phyloP scores from a whole-genome alignment of 352 stramenopile species.

The Globisporangium cylindrosporum region DNA sequence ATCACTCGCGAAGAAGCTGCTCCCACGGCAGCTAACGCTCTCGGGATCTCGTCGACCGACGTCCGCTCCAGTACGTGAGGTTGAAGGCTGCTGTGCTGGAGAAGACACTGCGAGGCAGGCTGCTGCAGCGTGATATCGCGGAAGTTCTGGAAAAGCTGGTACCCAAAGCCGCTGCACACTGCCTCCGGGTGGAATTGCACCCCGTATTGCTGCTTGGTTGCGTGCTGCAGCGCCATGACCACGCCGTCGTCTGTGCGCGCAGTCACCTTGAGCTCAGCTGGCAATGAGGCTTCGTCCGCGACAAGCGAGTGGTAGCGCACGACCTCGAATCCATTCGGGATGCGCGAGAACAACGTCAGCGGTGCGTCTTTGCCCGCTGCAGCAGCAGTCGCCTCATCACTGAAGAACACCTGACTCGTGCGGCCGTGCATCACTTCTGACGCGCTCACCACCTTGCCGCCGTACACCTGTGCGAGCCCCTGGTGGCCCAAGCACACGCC shows the following conservation, averaged over 20 bases:
- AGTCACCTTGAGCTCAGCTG: conserved; percentile 45
- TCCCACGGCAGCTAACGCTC: not conserved
- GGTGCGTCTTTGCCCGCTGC: not conserved
- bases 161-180: conserved; percentile 87
- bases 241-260: conserved; percentile 68
- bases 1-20: no score
- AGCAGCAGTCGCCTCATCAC: conserved; percentile 18
- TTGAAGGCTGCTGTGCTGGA: conserved; percentile 43
- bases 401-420: conserved; percentile 71
- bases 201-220: conserved; percentile 86
- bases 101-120: conserved; percentile 36
- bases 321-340: conserved; percentile 82
- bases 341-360: conserved; percentile 48
- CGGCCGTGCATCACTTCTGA: conserved; percentile 93
- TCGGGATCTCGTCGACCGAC: not conserved
- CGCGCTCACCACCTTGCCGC: conserved; percentile 76
- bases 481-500: conserved; percentile 98
- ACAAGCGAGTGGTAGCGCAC: conserved; percentile 96
- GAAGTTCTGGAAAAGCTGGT: conserved; percentile 90
- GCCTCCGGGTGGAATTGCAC: conserved; percentile 98
- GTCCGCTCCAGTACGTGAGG: conserved; percentile 13
- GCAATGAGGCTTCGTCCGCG: conserved; percentile 53
- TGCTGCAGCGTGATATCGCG: conserved; percentile 52
- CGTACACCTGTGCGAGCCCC: conserved; percentile 89
- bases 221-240: conserved; percentile 91